Base-by-base conservation (phyloP, 805 yeast species). In the Jamesozyma piceae region DNA sequence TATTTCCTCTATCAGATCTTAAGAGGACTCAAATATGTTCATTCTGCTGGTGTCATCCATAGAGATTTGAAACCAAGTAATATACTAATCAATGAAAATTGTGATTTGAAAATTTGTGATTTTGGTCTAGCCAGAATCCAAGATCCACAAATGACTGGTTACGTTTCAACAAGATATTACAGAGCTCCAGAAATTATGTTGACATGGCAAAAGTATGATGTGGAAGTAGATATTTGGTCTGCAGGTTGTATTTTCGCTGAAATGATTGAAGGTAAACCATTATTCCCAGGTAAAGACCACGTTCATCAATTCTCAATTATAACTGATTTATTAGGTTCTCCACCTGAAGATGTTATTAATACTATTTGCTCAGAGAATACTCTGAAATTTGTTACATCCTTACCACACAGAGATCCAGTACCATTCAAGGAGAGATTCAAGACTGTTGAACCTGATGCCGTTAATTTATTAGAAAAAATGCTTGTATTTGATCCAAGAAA, bases 71-170 rank as follows among this genome's bases (percentile, higher is more conserved):
- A 86, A 63, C 95, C 95, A 46, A 74, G 80, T 46, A 86, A 86
- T 64, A 84, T 86, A 44, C 71, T 86, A 47, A 81, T 86, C 55
- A 86, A 86, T 61, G 95, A 86, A 65, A 85, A 85, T 64, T 86
- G 95, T 64, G 95, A 86, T 65, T 71, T 86, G 60, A 86, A 86
- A 64, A 86, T 86, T 54, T 86, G 95, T 66, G 95, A 86, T 64
- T 86, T 90, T 62, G 98, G 98, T 19, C 71, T 90, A 47, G 97
- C 97, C 28, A 76, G 98, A 60, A 84, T 90, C 58, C 97, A 90
- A 69, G 98, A 90, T 66, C 96, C 97, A 13, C 97, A 90, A 63
- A 90, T 90, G 98, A 90, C 97, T 1, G 98, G 97, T 9, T 90
- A 90, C 62, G 98, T 90, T 15, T 82, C 95, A 4, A 90, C 98